Evolutionary conservation across 2,329 filamentous ascomycete genomes (phyloP), one percentile per base, ranked within the genome.

Genomic region (Talaromyces sp.): DNA sequence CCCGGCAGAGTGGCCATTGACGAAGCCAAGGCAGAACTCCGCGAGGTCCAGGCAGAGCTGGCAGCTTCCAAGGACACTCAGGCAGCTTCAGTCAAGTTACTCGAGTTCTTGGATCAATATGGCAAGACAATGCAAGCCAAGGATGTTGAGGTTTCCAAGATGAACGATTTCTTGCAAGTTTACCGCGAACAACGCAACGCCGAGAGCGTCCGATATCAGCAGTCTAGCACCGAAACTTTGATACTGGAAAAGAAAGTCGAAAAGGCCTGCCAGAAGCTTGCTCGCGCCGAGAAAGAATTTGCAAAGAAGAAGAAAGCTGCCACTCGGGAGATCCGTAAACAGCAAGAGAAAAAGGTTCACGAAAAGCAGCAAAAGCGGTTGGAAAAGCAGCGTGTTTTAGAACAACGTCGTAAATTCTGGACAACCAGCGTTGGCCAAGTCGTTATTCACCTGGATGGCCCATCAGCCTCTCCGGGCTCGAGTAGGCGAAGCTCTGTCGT

Each of bases 341-440:
- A 58, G 58, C 63, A 51, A 62, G 61, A 63, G 51, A 64, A 62
- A 65, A 66, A 38, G 66, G 66, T 4, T 5, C 57, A 64, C 13
- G 72, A 73, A 64, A 65, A 64, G 56, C 67, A 66, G 55, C 66
- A 67, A 52, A 67, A 64, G 61, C 69, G 64, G 35, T 63, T 66
- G 21, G 70, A 69, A 54, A 67, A 67, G 59, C 60, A 66, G 41
- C 59, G 59, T 24, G 43, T 55, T 29, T 43, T 58, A 11, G 59
- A 67, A 4, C 77, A 79, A 62, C 65, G 70, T 26, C 59, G 67
- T 21, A 65, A 63, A 53, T 79, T 78, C 58, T 77, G 72, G 68
- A 70, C 75, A 11, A 64, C 65, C 56, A 69, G 69, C 19, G 70
- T 77, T 1, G 71, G 73, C 6, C 68, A 73, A 50, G 68, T 79